Evolutionary conservation across 2,329 filamentous ascomycete genomes (phyloP).

Genomic region (Colletotrichum lini): DNA sequence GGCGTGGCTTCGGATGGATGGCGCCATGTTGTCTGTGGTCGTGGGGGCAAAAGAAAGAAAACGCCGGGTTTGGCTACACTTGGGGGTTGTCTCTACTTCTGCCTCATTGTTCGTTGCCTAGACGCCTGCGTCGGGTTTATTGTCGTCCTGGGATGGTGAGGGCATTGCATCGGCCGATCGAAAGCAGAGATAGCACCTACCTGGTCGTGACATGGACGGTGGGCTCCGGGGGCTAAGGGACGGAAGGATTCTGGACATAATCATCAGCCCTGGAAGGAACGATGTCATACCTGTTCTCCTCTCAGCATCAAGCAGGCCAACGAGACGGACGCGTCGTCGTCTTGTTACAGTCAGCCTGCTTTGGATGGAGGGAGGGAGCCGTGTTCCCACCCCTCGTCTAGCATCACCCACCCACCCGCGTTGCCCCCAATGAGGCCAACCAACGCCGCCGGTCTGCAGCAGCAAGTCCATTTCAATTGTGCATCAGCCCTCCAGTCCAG

Average conservation of each 20-base stretch:
- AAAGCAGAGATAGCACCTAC: too few species aligned
- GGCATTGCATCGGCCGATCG: background rate
- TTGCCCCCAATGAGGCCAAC: slow-evolving; percentile 33
- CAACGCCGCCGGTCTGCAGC: slow-evolving; percentile 16
- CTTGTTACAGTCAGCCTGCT: slow-evolving; percentile 24
- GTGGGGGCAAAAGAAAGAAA: slow-evolving; percentile 25
- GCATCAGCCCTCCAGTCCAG: too few species aligned
- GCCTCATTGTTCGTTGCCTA: slow-evolving; percentile 11
- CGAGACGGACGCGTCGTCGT: slow-evolving; percentile 28
- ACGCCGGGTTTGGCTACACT: slow-evolving; percentile 4
- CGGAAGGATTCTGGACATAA: slow-evolving; percentile 21
- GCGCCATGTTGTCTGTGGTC: slow-evolving; percentile 21
- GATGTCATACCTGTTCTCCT: slow-evolving; percentile 27
- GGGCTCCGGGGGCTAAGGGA: slow-evolving; percentile 22
- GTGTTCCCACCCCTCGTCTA: slow-evolving; percentile 12
- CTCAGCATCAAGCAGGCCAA: slow-evolving; percentile 3
- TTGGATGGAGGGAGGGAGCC: slow-evolving; percentile 21
- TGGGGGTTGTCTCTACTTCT: slow-evolving; percentile 5
- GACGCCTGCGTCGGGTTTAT: background rate
- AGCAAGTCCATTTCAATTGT: slow-evolving; percentile 3
- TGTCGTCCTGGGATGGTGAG: background rate
- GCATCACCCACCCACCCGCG: slow-evolving; percentile 28
- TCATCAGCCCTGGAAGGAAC: slow-evolving; percentile 19
- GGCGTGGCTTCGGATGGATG: slow-evolving; percentile 33
- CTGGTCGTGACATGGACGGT: background rate